A percentile compares a stretch with the other conserved stretches of the same genome.
Conservation (phyloP, 176 grass and related monocot genomes). For the Puya raimondii region DNA sequence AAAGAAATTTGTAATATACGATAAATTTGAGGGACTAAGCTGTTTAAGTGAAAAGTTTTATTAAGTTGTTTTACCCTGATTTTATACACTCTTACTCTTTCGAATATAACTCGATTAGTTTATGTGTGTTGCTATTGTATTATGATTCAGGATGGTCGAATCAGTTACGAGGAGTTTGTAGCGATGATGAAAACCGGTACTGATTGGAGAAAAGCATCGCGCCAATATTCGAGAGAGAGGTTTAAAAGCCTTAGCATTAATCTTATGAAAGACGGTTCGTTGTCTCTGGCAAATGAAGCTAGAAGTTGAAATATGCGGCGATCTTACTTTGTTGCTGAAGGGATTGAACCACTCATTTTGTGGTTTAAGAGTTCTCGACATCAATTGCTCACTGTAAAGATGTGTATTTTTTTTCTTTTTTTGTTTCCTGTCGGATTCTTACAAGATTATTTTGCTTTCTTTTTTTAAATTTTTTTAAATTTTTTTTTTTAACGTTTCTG, state of each 20-base stretch:
- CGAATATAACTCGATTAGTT: neutral
- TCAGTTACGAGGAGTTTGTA: slow-evolving; percentile 79
- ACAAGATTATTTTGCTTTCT: no score
- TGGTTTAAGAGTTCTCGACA: no score
- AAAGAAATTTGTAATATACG: no score
- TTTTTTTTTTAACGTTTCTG: no score
- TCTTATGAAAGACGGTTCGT: slow-evolving; percentile 71
- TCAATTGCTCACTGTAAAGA: no score
- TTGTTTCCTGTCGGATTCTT: no score
- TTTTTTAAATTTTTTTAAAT: no score
- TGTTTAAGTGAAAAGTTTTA: neutral
- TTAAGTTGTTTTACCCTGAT: neutral
- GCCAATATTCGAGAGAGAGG: slow-evolving; percentile 87
- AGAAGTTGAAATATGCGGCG: neutral
- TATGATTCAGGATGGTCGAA: slow-evolving; percentile 48
- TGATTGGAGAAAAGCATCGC: slow-evolving; percentile 92
- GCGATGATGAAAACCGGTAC: slow-evolving; percentile 91
- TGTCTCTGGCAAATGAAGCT: slow-evolving; percentile 14
- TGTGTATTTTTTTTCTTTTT: no score
- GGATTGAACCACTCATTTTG: neutral
- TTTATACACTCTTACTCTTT: neutral
- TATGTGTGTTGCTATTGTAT: neutral
- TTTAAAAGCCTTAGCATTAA: slow-evolving; percentile 75
- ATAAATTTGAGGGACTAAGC: no score
- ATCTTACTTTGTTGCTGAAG: neutral